Conservation (phyloP, 2,329 filamentous ascomycete genomes). For the Dothideomycetes sp. region DNA sequence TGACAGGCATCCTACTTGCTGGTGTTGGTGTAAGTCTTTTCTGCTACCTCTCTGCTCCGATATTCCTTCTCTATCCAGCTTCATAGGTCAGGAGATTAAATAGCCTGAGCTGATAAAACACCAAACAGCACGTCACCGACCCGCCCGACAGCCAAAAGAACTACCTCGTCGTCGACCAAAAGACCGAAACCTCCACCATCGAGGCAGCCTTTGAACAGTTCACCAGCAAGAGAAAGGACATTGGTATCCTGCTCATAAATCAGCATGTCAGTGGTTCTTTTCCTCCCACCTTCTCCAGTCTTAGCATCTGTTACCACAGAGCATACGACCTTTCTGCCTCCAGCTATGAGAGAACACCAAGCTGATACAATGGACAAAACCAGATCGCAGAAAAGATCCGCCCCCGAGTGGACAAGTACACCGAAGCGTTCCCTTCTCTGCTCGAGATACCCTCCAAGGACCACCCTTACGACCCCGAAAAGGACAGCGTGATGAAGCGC, state of each 20-base stretch:
- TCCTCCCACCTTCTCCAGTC: neutral
- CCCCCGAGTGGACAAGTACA: constrained; percentile 80
- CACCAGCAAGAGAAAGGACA: constrained; percentile 84
- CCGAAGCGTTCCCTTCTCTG: constrained; percentile 88
- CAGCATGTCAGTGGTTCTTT: constrained; percentile 61
- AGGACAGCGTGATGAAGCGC: constrained; percentile 90
- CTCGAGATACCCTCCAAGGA: constrained; percentile 98
- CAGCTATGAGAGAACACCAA: neutral
- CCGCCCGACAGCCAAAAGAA: constrained; percentile 90
- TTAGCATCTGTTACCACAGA: neutral
- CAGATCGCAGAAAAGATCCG: constrained; percentile 92
- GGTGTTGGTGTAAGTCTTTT: constrained; percentile 69
- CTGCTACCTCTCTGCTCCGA: neutral
- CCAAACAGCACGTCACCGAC: constrained; percentile 69
- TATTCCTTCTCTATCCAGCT: neutral
- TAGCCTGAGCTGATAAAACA: neutral
- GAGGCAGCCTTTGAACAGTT: constrained; percentile 85
- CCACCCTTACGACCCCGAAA: constrained; percentile 96
- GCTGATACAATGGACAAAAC: neutral
- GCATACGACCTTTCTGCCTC: neutral
- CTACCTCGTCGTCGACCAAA: constrained; percentile 90
- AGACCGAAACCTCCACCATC: constrained; percentile 81
- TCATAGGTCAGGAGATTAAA: no score
- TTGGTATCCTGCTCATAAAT: constrained; percentile 93
- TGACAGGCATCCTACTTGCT: constrained; percentile 88